Conservation (phyloP, 257 asterid genomes). For the Haberlea rhodopensis region DNA sequence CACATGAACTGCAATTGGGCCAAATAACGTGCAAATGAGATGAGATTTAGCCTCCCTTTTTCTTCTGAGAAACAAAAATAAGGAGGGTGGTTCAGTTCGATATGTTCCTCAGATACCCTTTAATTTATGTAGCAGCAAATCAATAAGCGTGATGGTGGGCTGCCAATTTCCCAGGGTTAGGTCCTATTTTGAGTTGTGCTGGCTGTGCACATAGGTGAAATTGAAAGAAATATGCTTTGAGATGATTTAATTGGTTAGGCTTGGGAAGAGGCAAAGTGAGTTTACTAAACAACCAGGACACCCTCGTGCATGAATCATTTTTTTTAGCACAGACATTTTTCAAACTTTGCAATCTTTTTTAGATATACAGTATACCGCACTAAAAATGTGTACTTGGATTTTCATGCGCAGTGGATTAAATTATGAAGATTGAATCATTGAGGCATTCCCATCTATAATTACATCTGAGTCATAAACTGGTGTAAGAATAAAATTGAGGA, state of each 20-base stretch:
- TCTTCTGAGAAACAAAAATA: not conserved
- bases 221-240: not conserved
- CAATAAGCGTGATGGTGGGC: too few species aligned
- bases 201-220: too few species aligned
- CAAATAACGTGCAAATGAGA: conserved; percentile 11
- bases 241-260: not conserved
- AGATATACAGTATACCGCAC: not conserved
- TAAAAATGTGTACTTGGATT: not conserved
- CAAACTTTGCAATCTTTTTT: not conserved
- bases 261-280: not conserved
- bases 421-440: not conserved
- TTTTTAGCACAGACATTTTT: not conserved
- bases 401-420: too few species aligned
- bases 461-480: not conserved
- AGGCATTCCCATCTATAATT: not conserved
- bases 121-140: too few species aligned
- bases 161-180: too few species aligned
- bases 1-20: conserved; percentile 6
- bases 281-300: not conserved
- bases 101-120: too few species aligned
- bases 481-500: not conserved
- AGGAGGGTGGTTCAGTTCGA: not conserved
- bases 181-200: too few species aligned
- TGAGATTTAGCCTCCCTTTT: not conserved
- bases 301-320: not conserved